Evolutionary conservation across 2,329 filamentous ascomycete genomes (phyloP).

Genomic region (Nakataea oryzae): DNA sequence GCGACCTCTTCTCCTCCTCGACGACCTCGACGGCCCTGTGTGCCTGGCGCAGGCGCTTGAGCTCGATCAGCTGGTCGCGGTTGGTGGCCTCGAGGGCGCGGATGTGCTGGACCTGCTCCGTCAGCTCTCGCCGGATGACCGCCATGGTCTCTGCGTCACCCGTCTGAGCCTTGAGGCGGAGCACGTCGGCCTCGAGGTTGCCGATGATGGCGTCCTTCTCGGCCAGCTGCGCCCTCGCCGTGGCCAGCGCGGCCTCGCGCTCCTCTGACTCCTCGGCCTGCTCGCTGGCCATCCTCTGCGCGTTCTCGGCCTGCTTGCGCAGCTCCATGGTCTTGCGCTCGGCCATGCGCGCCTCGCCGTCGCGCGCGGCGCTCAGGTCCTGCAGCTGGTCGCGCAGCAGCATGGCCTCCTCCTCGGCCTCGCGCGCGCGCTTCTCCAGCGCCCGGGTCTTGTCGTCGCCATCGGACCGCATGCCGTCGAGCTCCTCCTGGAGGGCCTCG

Average conservation of each 20-base stretch:
- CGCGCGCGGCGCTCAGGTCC: conserved; percentile 51
- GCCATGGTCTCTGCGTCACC: conserved; percentile 78
- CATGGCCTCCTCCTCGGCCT: conserved; percentile 63
- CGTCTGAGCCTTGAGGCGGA: conserved; percentile 75
- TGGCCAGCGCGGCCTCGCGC: conserved; percentile 45
- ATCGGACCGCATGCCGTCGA: conserved; percentile 38
- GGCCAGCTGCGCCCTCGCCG: conserved; percentile 54
- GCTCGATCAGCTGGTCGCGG: conserved; percentile 66
- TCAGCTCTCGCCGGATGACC: conserved; percentile 78
- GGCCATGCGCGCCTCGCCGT: conserved; percentile 56
- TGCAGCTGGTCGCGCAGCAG: conserved; percentile 71
- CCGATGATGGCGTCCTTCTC: conserved; percentile 63
- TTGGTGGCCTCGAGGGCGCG: conserved; percentile 72
- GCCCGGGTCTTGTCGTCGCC: conserved; percentile 49
- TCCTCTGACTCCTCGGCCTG: conserved; percentile 46
- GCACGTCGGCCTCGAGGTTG: conserved; percentile 69
- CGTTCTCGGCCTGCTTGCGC: conserved; percentile 36
- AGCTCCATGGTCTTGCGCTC: conserved; percentile 46
- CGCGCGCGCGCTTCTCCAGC: conserved; percentile 58
- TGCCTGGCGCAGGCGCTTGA: conserved; percentile 70
- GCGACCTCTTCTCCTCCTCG: conserved; percentile 82
- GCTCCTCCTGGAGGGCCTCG: conserved; percentile 38
- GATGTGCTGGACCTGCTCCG: conserved; percentile 88
- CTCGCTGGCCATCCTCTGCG: conserved; percentile 41
- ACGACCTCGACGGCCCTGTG: conserved; percentile 87